These are phyloP conservation scores for Zygotorulaspora danielsina DNA, from an alignment of 805 yeast genomes.

Conservation along the genomic window DNA sequence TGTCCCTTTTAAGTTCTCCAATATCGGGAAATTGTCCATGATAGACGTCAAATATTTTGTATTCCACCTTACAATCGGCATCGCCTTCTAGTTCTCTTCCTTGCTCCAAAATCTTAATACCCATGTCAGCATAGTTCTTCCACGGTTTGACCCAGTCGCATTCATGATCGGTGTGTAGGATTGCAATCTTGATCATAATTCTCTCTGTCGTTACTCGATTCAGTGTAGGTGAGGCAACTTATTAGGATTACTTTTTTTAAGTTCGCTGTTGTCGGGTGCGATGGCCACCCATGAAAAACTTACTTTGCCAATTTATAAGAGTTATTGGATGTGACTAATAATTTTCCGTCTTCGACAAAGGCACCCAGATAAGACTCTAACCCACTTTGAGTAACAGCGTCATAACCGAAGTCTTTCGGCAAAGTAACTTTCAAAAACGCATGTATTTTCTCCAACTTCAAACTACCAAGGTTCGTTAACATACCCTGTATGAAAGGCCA, in stretches of 20 bases:
- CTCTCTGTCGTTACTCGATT: background rate
- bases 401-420: conserved; percentile 43
- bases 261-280: too few relatives aligned
- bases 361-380: conserved; percentile 15
- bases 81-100: conserved; percentile 10
- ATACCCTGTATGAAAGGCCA: conserved; percentile 53
- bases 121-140: conserved; percentile 31
- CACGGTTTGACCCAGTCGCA: conserved; percentile 24
- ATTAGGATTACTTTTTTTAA: too few relatives aligned
- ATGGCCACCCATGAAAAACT: too few relatives aligned
- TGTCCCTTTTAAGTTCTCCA: conserved; percentile 12
- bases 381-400: conserved; percentile 13
- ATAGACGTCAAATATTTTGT: conserved; percentile 18
- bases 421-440: conserved; percentile 52
- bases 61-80: conserved; percentile 17
- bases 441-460: conserved; percentile 48
- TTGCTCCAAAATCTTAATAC: conserved; percentile 18
- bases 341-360: conserved; percentile 20
- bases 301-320: conserved; percentile 18
- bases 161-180: conserved; percentile 27
- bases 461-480: conserved; percentile 52
- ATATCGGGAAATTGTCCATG: conserved; percentile 26
- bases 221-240: too few relatives aligned
- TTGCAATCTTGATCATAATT: conserved; percentile 20
- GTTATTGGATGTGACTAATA: conserved; percentile 16